Evolutionary conservation across 1,284 basidiomycete genomes (phyloP), one percentile per base, ranked within the genome.

Genomic region (Trichosporon faecale): DNA sequence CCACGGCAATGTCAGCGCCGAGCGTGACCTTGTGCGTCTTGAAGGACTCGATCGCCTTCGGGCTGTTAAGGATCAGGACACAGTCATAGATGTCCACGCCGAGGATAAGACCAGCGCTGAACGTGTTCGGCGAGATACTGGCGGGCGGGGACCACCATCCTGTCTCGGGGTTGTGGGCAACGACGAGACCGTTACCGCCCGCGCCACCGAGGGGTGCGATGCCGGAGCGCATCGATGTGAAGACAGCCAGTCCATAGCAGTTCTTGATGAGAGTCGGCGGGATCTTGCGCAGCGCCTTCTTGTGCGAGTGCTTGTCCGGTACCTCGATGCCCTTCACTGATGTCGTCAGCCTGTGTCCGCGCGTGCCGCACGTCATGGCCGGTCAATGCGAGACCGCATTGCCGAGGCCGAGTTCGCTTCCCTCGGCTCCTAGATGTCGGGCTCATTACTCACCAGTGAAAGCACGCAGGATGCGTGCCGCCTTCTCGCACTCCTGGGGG

Each of bases 131-230:
- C 8, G 80, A 80, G 64, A 87, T 85, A 25, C 81, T 80, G 4
- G 83, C 80, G 0, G 87, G 87, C 0, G 85, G 83, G 0, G 85
- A 86, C 87, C 86, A 88, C 12, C 81, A 68, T 31, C 85, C 85
- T 75, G 57, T 61, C 57, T 86, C 85, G 3, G 80, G 78, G 11
- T 85, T 75, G 63, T 78, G 77, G 14, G 83, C 84, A 3, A 85
- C 74, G 7, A 86, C 83, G 7, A 86, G 61, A 0, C 87, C 87
- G 0, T 82, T 76, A 0, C 86, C 87, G 44, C 86, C 86, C 0
- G 85, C 85, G 0, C 87, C 86, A 11, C 86, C 86, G 14, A 88
- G 83, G 0, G 86, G 86, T 0, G 86, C 85, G 12, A 87, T 82
- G 0, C 85, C 87, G 9, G 79, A 79, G 46, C 82, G 71, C 79